Percentiles rank a stretch among this genome's conserved stretches.
phyloP scores from a whole-genome alignment of 1,139 yeast species.

The Blastobotrys raffinosifermentans region DNA sequence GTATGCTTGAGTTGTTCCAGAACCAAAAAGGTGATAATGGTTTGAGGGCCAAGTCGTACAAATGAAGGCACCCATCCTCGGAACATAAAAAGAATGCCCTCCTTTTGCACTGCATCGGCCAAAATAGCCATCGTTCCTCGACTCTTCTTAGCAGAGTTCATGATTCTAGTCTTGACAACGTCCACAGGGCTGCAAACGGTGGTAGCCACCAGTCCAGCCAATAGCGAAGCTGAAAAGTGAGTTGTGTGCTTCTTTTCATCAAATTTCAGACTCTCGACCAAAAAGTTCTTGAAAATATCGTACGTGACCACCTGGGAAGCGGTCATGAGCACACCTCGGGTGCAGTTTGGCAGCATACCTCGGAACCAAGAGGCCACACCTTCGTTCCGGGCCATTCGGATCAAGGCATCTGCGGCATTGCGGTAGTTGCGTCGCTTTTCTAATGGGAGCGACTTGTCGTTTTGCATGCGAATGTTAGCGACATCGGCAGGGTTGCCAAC shows the following conservation, averaged over 20 bases:
- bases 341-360: conserved; percentile 72
- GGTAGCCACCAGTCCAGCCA: conserved; percentile 83
- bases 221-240: conserved; percentile 68
- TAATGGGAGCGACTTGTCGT: conserved; percentile 64
- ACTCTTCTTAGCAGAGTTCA: conserved; percentile 51
- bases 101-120: conserved; percentile 51
- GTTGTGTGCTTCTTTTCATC: conserved; percentile 62
- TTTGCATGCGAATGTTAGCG: conserved; percentile 87
- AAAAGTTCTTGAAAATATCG: conserved; percentile 61
- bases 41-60: conserved; percentile 82
- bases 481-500: conserved; percentile 88
- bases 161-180: conserved; percentile 81
- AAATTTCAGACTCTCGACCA: conserved; percentile 47
- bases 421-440: conserved; percentile 67
- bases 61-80: conserved; percentile 91
- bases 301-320: conserved; percentile 89
- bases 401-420: conserved; percentile 73
- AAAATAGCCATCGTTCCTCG: conserved; percentile 49
- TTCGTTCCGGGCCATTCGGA: conserved; percentile 56
- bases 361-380: conserved; percentile 57
- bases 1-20: conserved; percentile 67
- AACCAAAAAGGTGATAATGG: conserved; percentile 77
- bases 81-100: conserved; percentile 75
- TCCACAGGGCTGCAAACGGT: conserved; percentile 91
- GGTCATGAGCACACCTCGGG: conserved; percentile 82